A percentile compares a stretch with the other conserved stretches of the same genome.
phyloP scores from a whole-genome alignment of 2,329 filamentous ascomycete species.

The Calonectria hawksworthii region DNA sequence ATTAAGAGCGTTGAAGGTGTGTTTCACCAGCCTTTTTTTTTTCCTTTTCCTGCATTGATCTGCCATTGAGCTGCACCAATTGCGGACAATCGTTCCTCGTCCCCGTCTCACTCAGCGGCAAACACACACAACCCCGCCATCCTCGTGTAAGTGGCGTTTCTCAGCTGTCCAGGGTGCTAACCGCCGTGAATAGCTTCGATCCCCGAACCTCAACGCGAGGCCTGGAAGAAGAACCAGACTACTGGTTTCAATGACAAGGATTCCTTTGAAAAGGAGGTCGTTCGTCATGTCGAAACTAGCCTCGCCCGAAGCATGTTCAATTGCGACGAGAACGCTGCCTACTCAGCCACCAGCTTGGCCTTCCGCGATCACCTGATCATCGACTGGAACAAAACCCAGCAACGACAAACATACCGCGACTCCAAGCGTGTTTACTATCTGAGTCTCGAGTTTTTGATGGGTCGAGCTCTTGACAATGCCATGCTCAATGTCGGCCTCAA shows the following conservation, averaged over 20 bases:
- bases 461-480: slow-evolving; percentile 94
- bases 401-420: slow-evolving; percentile 91
- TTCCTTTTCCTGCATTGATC: neutral
- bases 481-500: slow-evolving; percentile 97
- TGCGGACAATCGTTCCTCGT: neutral
- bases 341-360: slow-evolving; percentile 90
- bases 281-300: slow-evolving; percentile 96
- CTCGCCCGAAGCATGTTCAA: slow-evolving; percentile 97
- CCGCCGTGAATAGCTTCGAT: slow-evolving; percentile 72
- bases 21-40: slow-evolving; percentile 30
- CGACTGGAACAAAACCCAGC: slow-evolving; percentile 98
- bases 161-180: slow-evolving; percentile 22
- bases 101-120: slow-evolving; percentile 4
- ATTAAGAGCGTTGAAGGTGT: slow-evolving; percentile 94
- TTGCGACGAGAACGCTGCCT: slow-evolving; percentile 95
- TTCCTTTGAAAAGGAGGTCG: slow-evolving; percentile 88
- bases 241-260: slow-evolving; percentile 83
- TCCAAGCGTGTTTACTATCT: slow-evolving; percentile 97
- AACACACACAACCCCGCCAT: slow-evolving; percentile 7
- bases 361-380: slow-evolving; percentile 94
- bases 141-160: slow-evolving; percentile 22
- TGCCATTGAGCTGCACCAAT: slow-evolving; percentile 24
- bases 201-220: slow-evolving; percentile 87
- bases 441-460: slow-evolving; percentile 98
- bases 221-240: slow-evolving; percentile 77